Evolutionary conservation across 148 eudicot species (phyloP), one percentile per base, ranked within the genome.

Genomic region (Pouteria glomerata): DNA sequence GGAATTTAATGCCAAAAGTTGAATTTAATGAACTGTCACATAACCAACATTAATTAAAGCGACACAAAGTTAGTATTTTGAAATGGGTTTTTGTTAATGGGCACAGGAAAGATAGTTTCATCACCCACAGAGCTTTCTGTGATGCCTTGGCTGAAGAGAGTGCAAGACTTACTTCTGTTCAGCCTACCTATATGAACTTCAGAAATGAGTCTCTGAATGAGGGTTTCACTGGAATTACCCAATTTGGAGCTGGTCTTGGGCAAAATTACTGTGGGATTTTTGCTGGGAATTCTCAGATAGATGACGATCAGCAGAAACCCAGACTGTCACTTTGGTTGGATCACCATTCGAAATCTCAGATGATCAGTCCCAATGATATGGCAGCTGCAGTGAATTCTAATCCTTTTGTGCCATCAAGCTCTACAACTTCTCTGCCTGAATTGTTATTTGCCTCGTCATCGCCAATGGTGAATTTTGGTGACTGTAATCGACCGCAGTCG

Each of bases 61-160:
- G 18, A 52, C 23, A 5, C 2, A 19, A 15, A 23, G 14, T 59
- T 13, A 3, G 16, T 44, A 52, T 8, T 34, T 24, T 62, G 60
- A 33, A 44, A 6, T 63, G 24, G 29, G 58, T 1, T 30, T 12
- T 31, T 35, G 31, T 62, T 33, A 41, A 13, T 50, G 70, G 56
- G 39, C 73, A 69, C 85, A 94, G 98, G 90, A 94, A 94, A 72
- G 97, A 94, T 59, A 94, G 97, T 77, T 94, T 91, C 79, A 94
- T 94, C 19, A 94, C 98, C 1, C 98, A 94, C 77, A 81, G 98
- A 73, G 98, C 98, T 4, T 94, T 93, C 45, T 94, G 98, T 57
- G 98, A 94, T 74, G 97, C 98, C 0, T 79, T 94, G 31, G 95
- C 97, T 21, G 97, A 91, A 70, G 97, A 94, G 24, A 89, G 82